Base-by-base conservation (phyloP, 2,329 filamentous ascomycete species). In the Magnaporthiopsis incrustans region DNA sequence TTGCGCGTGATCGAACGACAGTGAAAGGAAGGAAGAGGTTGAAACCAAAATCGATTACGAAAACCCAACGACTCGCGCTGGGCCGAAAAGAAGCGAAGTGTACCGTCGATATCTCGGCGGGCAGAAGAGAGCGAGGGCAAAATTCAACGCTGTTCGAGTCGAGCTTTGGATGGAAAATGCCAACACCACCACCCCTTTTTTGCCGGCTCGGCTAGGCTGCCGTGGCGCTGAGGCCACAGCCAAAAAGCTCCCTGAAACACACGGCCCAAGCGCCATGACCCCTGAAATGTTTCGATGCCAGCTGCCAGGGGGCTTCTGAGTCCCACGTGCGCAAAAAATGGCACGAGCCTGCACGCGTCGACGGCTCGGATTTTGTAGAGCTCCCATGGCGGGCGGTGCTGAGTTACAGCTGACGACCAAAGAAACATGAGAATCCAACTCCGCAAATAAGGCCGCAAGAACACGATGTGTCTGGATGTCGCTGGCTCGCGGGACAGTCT, bases 281-380 rank as follows among this genome's bases (percentile, higher is more conserved):
- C 61, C 61, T 58, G 44, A 33, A 57, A 57, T 57, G 25, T 58
- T 62, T 62, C 61, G 26, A 62, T 38, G 58, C 11, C 7, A 15
- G 44, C 44, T 50, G 44, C 6, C 6, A n/a, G 44, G 44, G 44
- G 33, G 44, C 44, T 5, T 18, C 44, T 53, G 22, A 18, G 22
- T 53, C 44, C 22, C 44, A 53, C 44, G 44, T 53, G 44, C 22
- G 27, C 44, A 4, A 11, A 11, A 53, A 53, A 22, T 8, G 44
- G 44, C 44, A 53, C 44, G 44, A n/a, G 44, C 22, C 44, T 53
- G 22, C 44, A 53, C 14, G 35, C 35, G 35, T 38, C 35, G 14
- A 38, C 35, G 35, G 35, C 35, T 38, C 5, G 4, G 35, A 6
- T 18, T 18, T 18, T 3, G 35, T 38, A 14, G 35, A 18, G 35